Conservation (phyloP, 2,329 filamentous ascomycete species). For the Cytospora piceicola region DNA sequence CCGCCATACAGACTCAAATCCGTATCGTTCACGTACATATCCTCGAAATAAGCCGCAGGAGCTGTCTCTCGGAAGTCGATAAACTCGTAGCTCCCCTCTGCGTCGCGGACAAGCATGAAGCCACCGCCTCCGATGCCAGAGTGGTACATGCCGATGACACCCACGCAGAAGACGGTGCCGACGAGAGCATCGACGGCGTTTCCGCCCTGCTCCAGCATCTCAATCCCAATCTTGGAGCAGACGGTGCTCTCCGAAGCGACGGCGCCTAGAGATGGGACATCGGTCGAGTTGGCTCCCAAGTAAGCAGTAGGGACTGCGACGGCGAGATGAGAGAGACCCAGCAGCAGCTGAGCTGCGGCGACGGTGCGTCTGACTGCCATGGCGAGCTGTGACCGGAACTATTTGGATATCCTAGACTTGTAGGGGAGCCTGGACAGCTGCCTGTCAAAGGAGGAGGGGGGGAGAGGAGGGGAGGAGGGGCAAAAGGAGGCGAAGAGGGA, state of each 20-base stretch:
- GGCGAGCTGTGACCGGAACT: constrained; percentile 3
- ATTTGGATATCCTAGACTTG: not conserved
- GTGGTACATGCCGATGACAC: constrained; percentile 68
- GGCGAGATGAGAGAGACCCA: constrained; percentile 39
- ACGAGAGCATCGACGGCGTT: constrained; percentile 71
- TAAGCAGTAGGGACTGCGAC: constrained; percentile 35
- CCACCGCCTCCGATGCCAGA: constrained; percentile 77
- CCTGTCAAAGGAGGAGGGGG: not conserved
- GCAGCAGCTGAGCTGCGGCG: constrained; percentile 18
- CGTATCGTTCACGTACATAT: constrained; percentile 78
- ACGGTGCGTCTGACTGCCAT: constrained; percentile 22
- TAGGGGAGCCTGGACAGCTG: not conserved
- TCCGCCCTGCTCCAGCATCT: constrained; percentile 61
- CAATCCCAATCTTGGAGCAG: constrained; percentile 63
- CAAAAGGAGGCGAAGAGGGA: not conserved
- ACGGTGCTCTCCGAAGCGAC: constrained; percentile 64
- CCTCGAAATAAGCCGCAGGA: constrained; percentile 74
- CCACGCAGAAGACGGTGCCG: constrained; percentile 66
- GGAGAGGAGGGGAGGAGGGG: not conserved
- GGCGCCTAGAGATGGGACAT: constrained; percentile 50
- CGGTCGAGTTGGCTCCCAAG: constrained; percentile 25
- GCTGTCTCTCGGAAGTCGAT: constrained; percentile 87
- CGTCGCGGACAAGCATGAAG: constrained; percentile 72
- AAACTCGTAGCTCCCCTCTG: constrained; percentile 72
- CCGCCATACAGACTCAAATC: constrained; percentile 69